Evolutionary conservation across 2,329 filamentous ascomycete genomes (phyloP).

Genomic region (Parascedosporium putredinis): DNA sequence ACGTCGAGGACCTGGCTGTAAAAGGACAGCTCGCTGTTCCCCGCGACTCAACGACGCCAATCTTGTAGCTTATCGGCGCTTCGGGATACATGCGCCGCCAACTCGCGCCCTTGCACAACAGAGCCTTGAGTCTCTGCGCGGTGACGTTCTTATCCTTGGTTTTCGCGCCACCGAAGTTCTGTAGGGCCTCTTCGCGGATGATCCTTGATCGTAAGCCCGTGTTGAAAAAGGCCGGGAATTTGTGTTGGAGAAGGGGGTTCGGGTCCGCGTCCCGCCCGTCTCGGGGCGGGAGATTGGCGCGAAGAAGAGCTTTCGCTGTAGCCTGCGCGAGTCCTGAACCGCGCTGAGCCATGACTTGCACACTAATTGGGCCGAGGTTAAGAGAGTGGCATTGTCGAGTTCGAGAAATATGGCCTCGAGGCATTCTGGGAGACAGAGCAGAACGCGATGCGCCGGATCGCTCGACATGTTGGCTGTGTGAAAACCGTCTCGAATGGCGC

Average conservation of each 20-base stretch:
- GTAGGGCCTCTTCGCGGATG: neutral
- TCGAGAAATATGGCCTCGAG: neutral
- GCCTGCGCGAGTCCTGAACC: neutral
- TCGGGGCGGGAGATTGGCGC: neutral
- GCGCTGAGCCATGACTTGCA: neutral
- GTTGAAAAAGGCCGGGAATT: neutral
- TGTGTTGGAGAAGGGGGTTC: neutral
- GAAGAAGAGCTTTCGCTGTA: neutral
- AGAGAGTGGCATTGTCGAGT: neutral
- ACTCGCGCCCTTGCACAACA: neutral
- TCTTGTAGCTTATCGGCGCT: neutral
- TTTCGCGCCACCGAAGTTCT: neutral
- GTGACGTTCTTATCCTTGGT: neutral
- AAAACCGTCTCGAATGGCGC: too few species aligned
- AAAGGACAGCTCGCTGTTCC: neutral
- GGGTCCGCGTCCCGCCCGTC: neutral
- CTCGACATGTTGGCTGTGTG: neutral
- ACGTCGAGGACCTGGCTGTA: neutral
- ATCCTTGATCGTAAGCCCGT: neutral
- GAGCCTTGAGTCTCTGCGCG: neutral
- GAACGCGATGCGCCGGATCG: neutral
- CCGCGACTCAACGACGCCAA: neutral
- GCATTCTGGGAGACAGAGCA: neutral
- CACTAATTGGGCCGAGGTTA: neutral
- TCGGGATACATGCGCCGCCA: neutral